phyloP scores from a whole-genome alignment of 139 green algal species.

The Chlorella sp. region DNA sequence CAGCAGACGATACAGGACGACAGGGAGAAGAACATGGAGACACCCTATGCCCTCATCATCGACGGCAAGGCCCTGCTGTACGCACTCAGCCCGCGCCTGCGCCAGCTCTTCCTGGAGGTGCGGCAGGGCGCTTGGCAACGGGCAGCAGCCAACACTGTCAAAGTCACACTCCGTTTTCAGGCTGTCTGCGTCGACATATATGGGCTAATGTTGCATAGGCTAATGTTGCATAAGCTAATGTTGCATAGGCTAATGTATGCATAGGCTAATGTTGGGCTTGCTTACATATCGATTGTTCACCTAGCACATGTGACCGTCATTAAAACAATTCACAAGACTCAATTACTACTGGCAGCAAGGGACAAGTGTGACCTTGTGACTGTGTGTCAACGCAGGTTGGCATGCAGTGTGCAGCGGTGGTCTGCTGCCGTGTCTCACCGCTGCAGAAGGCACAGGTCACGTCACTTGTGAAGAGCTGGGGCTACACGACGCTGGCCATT shows the following conservation, averaged over 20 bases:
- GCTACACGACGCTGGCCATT: slow-evolving; percentile 85
- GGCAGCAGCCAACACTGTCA: too few relatives aligned
- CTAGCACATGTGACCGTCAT: too few relatives aligned
- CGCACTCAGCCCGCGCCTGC: slow-evolving; percentile 48
- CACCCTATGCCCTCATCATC: slow-evolving; percentile 63
- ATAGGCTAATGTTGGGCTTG: too few relatives aligned
- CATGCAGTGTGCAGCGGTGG: slow-evolving; percentile 45
- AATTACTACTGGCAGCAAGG: neutral
- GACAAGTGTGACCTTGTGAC: neutral
- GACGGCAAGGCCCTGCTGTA: slow-evolving; percentile 76
- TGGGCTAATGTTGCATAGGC: too few relatives aligned
- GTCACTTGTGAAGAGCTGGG: slow-evolving; percentile 48
- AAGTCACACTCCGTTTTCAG: too few relatives aligned
- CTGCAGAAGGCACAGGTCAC: slow-evolving; percentile 40
- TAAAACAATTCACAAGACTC: too few relatives aligned
- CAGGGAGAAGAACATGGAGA: slow-evolving; percentile 5
- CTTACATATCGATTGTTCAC: too few relatives aligned
- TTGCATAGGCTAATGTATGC: too few relatives aligned
- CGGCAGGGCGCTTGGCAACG: too few relatives aligned
- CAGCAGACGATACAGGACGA: slow-evolving; percentile 7
- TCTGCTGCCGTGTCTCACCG: slow-evolving; percentile 66
- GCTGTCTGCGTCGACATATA: too few relatives aligned
- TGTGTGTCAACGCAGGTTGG: slow-evolving; percentile 26
- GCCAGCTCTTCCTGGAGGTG: slow-evolving; percentile 25
- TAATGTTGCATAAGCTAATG: too few relatives aligned